Evolutionary conservation across 768 basidiomycete species (phyloP).

Genomic region (Saitozyma sp.): DNA sequence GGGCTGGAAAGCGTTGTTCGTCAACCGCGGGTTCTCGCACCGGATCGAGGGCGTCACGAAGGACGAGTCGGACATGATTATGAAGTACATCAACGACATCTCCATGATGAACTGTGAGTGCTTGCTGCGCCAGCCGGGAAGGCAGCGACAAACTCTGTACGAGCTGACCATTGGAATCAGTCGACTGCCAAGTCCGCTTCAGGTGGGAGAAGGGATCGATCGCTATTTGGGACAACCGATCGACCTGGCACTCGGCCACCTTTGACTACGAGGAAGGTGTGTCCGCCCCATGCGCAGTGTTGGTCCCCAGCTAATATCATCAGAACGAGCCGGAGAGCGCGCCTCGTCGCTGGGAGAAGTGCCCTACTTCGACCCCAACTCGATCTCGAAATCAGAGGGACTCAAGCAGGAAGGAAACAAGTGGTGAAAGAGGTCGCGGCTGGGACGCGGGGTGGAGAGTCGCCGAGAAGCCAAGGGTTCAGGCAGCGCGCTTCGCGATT

Average conservation of each 20-base stretch:
- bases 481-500: no score
- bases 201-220: constrained; percentile 60
- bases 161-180: constrained; percentile 20
- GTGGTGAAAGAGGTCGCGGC: no score
- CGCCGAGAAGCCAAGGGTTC: no score
- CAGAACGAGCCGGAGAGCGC: constrained; percentile 15
- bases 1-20: constrained; percentile 45
- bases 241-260: constrained; percentile 13
- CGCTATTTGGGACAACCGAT: constrained; percentile 63
- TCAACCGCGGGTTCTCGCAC: constrained; percentile 35
- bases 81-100: constrained; percentile 54
- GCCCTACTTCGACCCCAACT: constrained; percentile 15
- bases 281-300: no score
- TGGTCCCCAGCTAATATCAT: no score
- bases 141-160: no score
- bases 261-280: constrained; percentile 18
- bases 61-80: constrained; percentile 61
- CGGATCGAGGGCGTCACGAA: constrained; percentile 50
- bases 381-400: constrained; percentile 4
- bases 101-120: constrained; percentile 49
- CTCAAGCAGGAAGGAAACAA: constrained; percentile 10
- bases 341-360: constrained; percentile 17
- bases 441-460: no score
- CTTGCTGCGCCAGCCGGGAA: no score
- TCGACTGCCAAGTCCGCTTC: constrained; percentile 58